phyloP scores from a whole-genome alignment of 2,329 filamentous ascomycete genomes.

The Alternaria postmessia region DNA sequence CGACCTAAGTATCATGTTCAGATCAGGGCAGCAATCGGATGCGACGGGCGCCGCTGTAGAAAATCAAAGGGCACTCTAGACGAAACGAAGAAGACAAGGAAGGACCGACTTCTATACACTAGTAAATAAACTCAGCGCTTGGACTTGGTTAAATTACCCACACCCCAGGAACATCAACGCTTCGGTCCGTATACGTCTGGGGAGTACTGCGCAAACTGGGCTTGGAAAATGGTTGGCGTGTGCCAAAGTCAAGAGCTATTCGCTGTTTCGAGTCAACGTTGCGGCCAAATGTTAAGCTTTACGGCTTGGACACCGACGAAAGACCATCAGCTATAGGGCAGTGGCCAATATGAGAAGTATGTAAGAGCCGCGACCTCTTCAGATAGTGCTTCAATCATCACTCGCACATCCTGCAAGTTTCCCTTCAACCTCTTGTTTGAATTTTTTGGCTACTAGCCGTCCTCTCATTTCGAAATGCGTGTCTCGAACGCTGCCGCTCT shows the following conservation, averaged over 20 bases:
- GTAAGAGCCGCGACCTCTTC: constrained; percentile 1
- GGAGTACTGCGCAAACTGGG: neutral
- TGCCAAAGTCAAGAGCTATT: neutral
- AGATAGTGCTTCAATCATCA: neutral
- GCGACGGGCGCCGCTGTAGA: neutral
- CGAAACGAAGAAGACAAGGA: constrained; percentile 13
- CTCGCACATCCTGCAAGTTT: constrained; percentile 1
- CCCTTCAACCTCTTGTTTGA: constrained; percentile 8
- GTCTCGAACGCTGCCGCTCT: constrained; percentile 29
- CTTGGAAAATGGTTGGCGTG: neutral
- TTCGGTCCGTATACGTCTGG: constrained; percentile 10
- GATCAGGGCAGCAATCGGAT: constrained; percentile 4
- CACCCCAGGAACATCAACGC: constrained; percentile 6
- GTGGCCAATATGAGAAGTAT: neutral
- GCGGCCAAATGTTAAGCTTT: constrained; percentile 22
- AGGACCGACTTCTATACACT: constrained; percentile 11
- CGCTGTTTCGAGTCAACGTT: constrained; percentile 5
- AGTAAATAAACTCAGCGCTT: constrained; percentile 11
- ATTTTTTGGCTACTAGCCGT: constrained; percentile 25
- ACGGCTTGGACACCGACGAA: constrained; percentile 12
- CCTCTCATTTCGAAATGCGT: constrained; percentile 36
- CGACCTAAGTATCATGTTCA: neutral
- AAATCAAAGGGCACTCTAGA: constrained; percentile 3
- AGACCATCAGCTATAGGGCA: constrained; percentile 3
- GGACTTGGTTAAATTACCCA: neutral